Evolutionary conservation across 2,329 filamentous ascomycete genomes (phyloP), one percentile per base, ranked within the genome.

Genomic region (Ustulina deusta): DNA sequence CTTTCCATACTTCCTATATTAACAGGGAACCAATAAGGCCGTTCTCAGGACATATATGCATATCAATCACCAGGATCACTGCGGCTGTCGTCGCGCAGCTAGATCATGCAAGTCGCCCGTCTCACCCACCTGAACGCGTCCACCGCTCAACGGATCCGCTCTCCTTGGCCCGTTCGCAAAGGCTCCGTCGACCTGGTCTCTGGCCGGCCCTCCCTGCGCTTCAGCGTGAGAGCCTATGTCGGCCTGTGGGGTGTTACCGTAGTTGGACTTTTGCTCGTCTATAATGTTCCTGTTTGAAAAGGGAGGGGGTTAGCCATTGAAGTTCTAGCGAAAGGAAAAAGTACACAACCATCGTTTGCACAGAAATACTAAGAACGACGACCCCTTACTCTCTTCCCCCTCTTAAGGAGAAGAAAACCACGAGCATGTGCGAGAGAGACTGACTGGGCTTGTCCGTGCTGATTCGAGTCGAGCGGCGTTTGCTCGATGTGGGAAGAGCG

Each of bases 21-120:
- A n/a, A n/a, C n/a, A n/a, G n/a, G n/a, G n/a, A n/a, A n/a, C n/a
- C n/a, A n/a, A n/a, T n/a, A n/a, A n/a, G n/a, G n/a, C n/a, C n/a
- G n/a, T n/a, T 40, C 6, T 10, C 7, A 38, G 13, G 34, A 20
- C 6, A 29, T 27, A 38, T 15, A n/a, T 38, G 25, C 20, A 55
- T 15, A 29, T 20, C 25, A 5, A 44, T 40, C 17, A 51, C 6
- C 34, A 11, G 5, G 17, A 7, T 36, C 25, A 48, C 46, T 58
- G 34, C 25, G 71, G 56, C 64, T 74, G 74, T 49, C 72, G 73
- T 58, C 63, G 73, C 20, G 76, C 74, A 32, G 76, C 76, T n/a
- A 78, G 71, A 20, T 78, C 76, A 46, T 75, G 74, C 60, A 78
- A 63, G 55, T 78, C 77, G 42, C 77, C 77, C 44, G 74, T 76